These are phyloP conservation scores for Raphidocelis subcapitata DNA, from an alignment of 139 green algal species.

Conservation along the genomic window DNA sequence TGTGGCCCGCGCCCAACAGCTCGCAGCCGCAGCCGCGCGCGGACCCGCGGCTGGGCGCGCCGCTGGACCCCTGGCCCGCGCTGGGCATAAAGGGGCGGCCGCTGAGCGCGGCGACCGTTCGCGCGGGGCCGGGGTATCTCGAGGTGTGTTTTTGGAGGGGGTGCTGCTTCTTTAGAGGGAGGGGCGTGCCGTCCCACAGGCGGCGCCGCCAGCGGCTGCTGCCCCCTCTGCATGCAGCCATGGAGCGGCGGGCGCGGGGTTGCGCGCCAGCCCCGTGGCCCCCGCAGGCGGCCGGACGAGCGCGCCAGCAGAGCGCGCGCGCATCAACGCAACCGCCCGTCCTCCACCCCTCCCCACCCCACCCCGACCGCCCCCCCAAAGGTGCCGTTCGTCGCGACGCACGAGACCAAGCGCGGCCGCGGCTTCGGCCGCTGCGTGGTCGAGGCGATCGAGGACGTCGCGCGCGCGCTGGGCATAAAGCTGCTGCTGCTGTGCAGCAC, in stretches of 20 bases:
- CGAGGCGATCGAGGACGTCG: conserved; percentile 82
- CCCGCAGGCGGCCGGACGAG: too few relatives aligned
- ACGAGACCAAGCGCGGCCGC: conserved; percentile 66
- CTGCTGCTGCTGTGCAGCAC: conserved; percentile 66
- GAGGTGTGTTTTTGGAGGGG: too few relatives aligned
- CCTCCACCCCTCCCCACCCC: too few relatives aligned
- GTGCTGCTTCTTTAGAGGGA: too few relatives aligned
- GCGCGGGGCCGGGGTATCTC: conserved; percentile 74
- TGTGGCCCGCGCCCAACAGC: conserved; percentile 71
- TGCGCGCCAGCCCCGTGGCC: too few relatives aligned
- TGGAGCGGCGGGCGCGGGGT: too few relatives aligned
- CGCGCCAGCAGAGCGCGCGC: too few relatives aligned
- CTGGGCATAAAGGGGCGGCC: conserved; percentile 73
- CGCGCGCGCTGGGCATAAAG: conserved; percentile 38
- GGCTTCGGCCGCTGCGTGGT: conserved; percentile 86
- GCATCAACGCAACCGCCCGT: too few relatives aligned
- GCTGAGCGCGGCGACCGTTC: conserved; percentile 83
- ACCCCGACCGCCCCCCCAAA: too few relatives aligned
- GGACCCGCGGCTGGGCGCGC: conserved; percentile 49
- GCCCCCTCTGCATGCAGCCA: too few relatives aligned
- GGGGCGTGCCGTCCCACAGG: too few relatives aligned
- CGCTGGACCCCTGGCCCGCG: conserved; percentile 35
- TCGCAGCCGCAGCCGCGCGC: conserved; percentile 41
- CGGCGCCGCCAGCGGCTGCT: too few relatives aligned
- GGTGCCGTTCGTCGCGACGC: conserved; percentile 89